Conservation (phyloP, 1,284 basidiomycete genomes). For the Moesziomyces parantarcticus region DNA sequence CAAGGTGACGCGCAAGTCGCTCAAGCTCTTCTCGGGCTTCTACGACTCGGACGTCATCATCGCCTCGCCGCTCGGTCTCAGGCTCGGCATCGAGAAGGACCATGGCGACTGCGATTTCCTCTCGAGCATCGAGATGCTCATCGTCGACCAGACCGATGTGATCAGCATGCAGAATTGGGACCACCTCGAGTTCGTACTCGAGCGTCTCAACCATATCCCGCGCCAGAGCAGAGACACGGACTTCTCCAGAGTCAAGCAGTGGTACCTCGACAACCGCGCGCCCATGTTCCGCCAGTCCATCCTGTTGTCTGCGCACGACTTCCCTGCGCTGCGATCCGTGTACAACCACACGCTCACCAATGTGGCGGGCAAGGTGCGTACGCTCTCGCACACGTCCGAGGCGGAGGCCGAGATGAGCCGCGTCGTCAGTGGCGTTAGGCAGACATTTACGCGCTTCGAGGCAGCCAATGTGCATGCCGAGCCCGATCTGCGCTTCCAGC, state of each 20-base stretch:
- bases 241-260: slow-evolving; percentile 95
- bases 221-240: slow-evolving; percentile 92
- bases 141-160: slow-evolving; percentile 93
- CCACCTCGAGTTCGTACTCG: slow-evolving; percentile 89
- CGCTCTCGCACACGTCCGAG: slow-evolving; percentile 11
- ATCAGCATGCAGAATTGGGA: slow-evolving; percentile 99
- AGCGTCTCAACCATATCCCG: slow-evolving; percentile 85
- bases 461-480: slow-evolving; percentile 80
- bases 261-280: slow-evolving; percentile 93
- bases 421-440: slow-evolving; percentile 50
- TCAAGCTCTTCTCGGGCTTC: slow-evolving; percentile 88
- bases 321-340: slow-evolving; percentile 84
- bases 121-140: slow-evolving; percentile 89
- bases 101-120: slow-evolving; percentile 82
- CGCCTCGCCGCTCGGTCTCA: slow-evolving; percentile 89
- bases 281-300: slow-evolving; percentile 84
- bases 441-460: slow-evolving; percentile 82
- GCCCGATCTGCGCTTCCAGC: slow-evolving; percentile 83
- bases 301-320: slow-evolving; percentile 87
- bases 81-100: slow-evolving; percentile 93
- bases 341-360: slow-evolving; percentile 82
- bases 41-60: slow-evolving; percentile 91
- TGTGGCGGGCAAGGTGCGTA: slow-evolving; percentile 79
- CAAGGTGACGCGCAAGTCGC: slow-evolving; percentile 88
- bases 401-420: slow-evolving; percentile 32